Evolutionary conservation across 768 basidiomycete species (phyloP).

Genomic region (Leucocoprinus leucothites): DNA sequence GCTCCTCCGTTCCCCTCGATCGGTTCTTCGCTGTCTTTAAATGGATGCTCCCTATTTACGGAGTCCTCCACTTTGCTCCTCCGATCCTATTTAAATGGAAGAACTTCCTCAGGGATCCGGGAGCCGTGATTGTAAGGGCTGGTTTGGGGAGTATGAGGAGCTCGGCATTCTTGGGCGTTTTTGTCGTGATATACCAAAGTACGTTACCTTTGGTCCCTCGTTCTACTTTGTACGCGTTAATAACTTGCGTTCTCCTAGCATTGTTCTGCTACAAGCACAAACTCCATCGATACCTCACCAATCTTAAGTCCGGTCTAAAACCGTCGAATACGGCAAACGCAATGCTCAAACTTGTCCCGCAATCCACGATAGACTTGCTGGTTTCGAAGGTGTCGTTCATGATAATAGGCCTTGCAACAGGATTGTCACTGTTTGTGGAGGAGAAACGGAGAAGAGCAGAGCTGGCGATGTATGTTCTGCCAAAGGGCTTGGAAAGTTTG

Average conservation of each 20-base stretch:
- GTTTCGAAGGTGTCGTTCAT: slow-evolving; percentile 71
- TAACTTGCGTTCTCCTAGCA: slow-evolving; percentile 22
- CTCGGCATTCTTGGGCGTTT: slow-evolving; percentile 82
- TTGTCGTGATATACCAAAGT: slow-evolving; percentile 84
- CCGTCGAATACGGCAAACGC: slow-evolving; percentile 25
- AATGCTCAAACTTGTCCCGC: slow-evolving; percentile 39
- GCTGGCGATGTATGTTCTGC: slow-evolving; percentile 88
- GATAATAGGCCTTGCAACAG: slow-evolving; percentile 69
- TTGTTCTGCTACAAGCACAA: slow-evolving; percentile 68
- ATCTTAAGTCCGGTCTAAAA: slow-evolving; percentile 11
- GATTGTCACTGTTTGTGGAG: slow-evolving; percentile 81
- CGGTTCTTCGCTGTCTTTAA: slow-evolving; percentile 79
- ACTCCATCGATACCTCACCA: slow-evolving; percentile 45
- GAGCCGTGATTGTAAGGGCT: slow-evolving; percentile 60
- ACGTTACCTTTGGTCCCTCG: slow-evolving; percentile 22
- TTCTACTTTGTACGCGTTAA: slow-evolving; percentile 19
- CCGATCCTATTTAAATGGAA: slow-evolving; percentile 77
- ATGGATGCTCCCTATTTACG: slow-evolving; percentile 84
- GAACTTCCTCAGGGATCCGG: slow-evolving; percentile 62
- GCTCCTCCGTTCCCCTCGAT: slow-evolving; percentile 54
- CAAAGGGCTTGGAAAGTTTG: slow-evolving; percentile 86
- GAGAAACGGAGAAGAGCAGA: slow-evolving; percentile 86
- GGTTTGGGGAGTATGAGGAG: slow-evolving; percentile 75
- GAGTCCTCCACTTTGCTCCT: slow-evolving; percentile 88
- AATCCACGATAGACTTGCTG: slow-evolving; percentile 50